A percentile compares a stretch with the other conserved stretches of the same genome.
These are phyloP conservation scores for Isochrysis galbana DNA, from an alignment of 78 protist species.

Conservation along the genomic window DNA sequence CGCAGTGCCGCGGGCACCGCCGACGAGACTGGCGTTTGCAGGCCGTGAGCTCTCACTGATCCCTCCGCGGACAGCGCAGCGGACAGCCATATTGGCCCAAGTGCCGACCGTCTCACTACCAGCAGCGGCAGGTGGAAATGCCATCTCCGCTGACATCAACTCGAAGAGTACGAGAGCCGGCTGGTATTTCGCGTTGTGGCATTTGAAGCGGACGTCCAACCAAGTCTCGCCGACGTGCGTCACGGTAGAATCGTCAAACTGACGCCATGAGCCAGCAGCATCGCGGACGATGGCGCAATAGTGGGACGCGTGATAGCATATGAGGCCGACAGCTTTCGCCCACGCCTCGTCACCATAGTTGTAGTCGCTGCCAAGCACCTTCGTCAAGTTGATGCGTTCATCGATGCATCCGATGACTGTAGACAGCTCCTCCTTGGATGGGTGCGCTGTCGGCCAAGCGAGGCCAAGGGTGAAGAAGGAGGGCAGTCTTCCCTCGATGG, in stretches of 20 bases:
- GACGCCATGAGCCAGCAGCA: not conserved
- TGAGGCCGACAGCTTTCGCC: not conserved
- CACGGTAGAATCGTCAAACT: not conserved
- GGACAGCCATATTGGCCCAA: conserved; percentile 1
- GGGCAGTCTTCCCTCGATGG: no score
- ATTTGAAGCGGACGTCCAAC: conserved; percentile 12
- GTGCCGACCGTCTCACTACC: not conserved
- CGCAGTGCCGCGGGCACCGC: not conserved
- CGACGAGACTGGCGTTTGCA: not conserved
- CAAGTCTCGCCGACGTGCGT: not conserved
- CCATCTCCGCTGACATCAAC: not conserved
- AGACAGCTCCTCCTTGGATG: not conserved
- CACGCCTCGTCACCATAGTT: not conserved
- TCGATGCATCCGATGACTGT: not conserved
- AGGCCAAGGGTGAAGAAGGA: not conserved
- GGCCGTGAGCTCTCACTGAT: not conserved
- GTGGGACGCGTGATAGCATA: not conserved
- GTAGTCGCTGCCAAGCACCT: not conserved
- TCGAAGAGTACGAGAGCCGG: not conserved
- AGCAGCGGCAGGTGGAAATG: no score
- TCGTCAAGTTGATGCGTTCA: not conserved
- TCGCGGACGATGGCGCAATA: not conserved
- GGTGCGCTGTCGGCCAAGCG: not conserved
- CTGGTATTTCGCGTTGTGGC: not conserved
- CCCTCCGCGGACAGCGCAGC: not conserved